phyloP scores from a whole-genome alignment of 2,329 filamentous ascomycete genomes.

The Talaromyces sp. region DNA sequence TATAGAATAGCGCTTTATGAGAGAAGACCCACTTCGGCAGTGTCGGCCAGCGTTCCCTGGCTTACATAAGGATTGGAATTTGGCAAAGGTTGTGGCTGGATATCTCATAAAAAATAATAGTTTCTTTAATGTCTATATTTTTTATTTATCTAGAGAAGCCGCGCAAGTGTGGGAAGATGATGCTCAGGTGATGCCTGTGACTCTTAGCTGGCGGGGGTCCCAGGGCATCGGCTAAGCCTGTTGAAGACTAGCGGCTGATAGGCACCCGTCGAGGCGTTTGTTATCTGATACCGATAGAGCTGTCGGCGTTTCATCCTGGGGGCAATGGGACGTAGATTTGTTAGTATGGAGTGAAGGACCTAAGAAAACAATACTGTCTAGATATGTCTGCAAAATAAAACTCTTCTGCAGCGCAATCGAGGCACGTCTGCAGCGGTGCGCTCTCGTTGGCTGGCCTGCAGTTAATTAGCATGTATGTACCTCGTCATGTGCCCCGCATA shows the following conservation, averaged over 20 bases:
- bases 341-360: background rate
- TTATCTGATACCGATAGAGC: conserved; percentile 2
- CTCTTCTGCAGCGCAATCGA: background rate
- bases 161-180: background rate
- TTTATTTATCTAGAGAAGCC: background rate
- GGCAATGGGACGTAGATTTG: background rate
- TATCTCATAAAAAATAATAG: too few relatives aligned
- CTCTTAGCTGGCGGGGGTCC: background rate
- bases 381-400: background rate
- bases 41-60: background rate
- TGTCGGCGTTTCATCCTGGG: background rate
- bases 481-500: conserved; percentile 13
- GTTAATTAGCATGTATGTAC: background rate
- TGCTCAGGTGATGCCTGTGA: conserved; percentile 1
- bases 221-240: background rate
- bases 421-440: background rate
- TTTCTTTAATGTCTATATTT: background rate
- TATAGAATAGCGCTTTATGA: background rate
- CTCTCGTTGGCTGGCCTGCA: background rate
- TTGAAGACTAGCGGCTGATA: background rate
- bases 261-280: conserved; percentile 4
- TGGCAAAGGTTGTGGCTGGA: background rate
- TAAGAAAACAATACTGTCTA: background rate
- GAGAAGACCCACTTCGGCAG: background rate
- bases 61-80: background rate